Base-by-base conservation (phyloP, 176 grass and related monocot species). In the Dendrocalamus sinicus region DNA sequence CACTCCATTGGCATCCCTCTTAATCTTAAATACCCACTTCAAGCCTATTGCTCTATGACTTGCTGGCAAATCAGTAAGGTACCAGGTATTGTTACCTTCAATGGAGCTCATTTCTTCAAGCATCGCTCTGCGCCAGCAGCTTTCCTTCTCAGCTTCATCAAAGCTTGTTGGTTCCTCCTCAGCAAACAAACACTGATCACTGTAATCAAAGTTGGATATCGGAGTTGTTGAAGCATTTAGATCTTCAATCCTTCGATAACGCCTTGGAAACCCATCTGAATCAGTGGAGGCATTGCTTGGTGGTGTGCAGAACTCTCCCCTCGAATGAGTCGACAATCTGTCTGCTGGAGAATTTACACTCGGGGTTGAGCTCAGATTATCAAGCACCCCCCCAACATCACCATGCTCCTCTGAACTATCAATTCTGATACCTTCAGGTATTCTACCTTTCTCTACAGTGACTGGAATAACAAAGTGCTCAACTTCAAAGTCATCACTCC, bases 231-330 rank as follows among this genome's bases (percentile, higher is more conserved):
- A 24, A 1, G n/a, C 9, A 16, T 17, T 14, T 0, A 35, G 35
- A 35, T 6, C 62, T 4, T 6, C 2, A 1, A 2, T 35, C 35
- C 3, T 19, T 10, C 39, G 37, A 7, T 43, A 44, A 0, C 19
- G 0, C 0, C 37, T 3, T 4, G 17, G 3, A 0, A 0, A 6
- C 3, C 28, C 72, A 15, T 9, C 0, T 5, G 14, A 15, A 1
- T 0, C 1, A 0, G 19, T 2, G 8, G 8, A 2, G 2, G 45
- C 1, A 10, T 46, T 2, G 0, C 1, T 46, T 2, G 45, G 45
- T 2, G 1, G 45, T 10, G 45, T 10, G 9, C 45, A 46, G 45
- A 11, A 46, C 9, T 46, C 45, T 0, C 0, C 2, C 9, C 1
- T 4, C 0, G 35, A 3, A 4, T 0, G 35, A 35, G 2, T 35